These are phyloP conservation scores for Chlorella sp. DNA, from an alignment of 139 green algal species.

Conservation along the genomic window DNA sequence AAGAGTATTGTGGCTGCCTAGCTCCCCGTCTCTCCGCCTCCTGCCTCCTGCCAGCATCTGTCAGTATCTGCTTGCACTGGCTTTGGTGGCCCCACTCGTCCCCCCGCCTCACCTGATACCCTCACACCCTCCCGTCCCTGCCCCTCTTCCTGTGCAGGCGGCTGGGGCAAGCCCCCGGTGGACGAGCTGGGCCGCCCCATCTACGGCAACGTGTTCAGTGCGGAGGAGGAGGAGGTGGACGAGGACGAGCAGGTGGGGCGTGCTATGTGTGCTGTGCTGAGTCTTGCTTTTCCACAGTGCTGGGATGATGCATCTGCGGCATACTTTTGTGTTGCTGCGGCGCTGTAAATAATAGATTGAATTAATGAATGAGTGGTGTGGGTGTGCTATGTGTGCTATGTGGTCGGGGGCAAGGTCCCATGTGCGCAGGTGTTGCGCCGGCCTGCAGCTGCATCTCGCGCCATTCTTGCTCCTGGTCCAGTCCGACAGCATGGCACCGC, in stretches of 20 bases:
- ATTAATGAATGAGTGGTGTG: too few species aligned
- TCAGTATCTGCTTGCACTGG: not conserved
- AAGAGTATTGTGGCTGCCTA: too few species aligned
- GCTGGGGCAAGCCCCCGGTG: constrained; percentile 98
- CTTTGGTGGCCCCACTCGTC: not conserved
- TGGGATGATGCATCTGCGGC: too few species aligned
- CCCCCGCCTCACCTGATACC: not conserved
- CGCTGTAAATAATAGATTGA: too few species aligned
- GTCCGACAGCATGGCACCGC: too few species aligned
- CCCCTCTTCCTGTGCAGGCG: constrained; percentile 51
- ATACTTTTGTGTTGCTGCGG: too few species aligned
- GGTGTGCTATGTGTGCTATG: too few species aligned
- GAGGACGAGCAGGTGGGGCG: constrained; percentile 60
- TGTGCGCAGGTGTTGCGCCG: too few species aligned
- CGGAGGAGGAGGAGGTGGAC: constrained; percentile 55
- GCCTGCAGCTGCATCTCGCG: too few species aligned
- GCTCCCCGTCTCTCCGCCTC: not conserved
- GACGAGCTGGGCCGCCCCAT: constrained; percentile 85
- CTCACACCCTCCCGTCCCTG: not conserved
- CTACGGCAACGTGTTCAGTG: constrained; percentile 98
- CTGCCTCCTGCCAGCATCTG: not conserved
- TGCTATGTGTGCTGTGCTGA: too few species aligned
- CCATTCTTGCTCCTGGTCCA: too few species aligned
- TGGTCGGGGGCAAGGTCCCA: not conserved
- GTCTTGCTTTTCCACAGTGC: too few species aligned